phyloP scores from a whole-genome alignment of 2,329 filamentous ascomycete species.

The Fusarium compactum region DNA sequence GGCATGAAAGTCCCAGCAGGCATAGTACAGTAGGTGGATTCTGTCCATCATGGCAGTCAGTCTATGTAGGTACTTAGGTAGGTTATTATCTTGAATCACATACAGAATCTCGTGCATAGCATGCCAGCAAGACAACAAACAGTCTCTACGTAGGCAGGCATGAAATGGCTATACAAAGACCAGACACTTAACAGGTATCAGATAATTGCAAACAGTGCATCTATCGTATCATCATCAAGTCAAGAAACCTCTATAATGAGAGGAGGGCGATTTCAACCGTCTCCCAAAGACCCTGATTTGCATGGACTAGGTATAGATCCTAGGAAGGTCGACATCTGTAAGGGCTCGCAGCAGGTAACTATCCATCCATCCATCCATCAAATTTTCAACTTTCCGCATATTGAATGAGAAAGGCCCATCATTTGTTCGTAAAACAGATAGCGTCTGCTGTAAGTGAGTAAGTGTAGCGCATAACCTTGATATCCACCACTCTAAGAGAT shows the following conservation, averaged over 20 bases:
- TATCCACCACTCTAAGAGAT: slow-evolving; percentile 26
- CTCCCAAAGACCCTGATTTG: slow-evolving; percentile 23
- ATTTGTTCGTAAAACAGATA: neutral
- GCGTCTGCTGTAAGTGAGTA: neutral
- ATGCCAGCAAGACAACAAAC: neutral
- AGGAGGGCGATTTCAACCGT: neutral
- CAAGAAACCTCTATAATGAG: neutral
- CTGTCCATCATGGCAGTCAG: slow-evolving; percentile 3
- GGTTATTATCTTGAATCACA: neutral
- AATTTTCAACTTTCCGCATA: slow-evolving; percentile 27
- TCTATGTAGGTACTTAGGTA: neutral
- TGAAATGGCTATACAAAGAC: neutral
- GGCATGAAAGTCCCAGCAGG: slow-evolving; percentile 18
- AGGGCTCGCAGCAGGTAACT: neutral
- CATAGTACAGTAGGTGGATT: neutral
- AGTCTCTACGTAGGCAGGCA: neutral
- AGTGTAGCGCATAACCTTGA: slow-evolving; percentile 29
- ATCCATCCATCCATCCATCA: slow-evolving; percentile 15
- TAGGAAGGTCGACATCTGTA: neutral
- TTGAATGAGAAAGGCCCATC: slow-evolving; percentile 24
- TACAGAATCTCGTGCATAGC: neutral
- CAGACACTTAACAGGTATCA: neutral
- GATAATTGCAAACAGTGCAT: neutral
- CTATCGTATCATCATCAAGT: neutral
- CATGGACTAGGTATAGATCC: slow-evolving; percentile 6